A percentile compares a stretch with the other conserved stretches of the same genome.
phyloP scores from a whole-genome alignment of 179 eudicot species.

The Spinacia oleracea region DNA sequence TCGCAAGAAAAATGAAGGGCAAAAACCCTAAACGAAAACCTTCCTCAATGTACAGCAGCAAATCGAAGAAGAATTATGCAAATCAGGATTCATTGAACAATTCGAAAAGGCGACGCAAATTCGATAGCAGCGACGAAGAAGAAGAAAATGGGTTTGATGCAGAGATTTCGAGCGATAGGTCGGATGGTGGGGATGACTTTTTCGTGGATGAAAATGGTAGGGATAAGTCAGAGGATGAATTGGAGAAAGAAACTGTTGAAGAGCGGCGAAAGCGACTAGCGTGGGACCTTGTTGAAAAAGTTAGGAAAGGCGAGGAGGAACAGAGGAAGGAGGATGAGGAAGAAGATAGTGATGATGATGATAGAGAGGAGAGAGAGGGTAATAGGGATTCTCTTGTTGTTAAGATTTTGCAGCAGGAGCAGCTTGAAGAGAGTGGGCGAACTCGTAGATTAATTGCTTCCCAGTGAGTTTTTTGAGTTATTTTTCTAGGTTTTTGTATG shows the following conservation, averaged over 20 bases:
- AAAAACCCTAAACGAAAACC: not conserved
- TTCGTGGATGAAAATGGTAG: constrained; percentile 27
- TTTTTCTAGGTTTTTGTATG: not conserved
- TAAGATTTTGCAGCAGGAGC: constrained; percentile 64
- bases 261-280: constrained; percentile 67
- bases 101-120: too few species aligned
- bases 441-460: constrained; percentile 65
- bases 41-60: too few species aligned
- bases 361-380: constrained; percentile 41
- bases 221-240: constrained; percentile 24
- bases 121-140: too few species aligned
- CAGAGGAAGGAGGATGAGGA: constrained; percentile 39
- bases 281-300: constrained; percentile 40
- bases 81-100: too few species aligned
- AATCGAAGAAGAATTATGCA: too few species aligned
- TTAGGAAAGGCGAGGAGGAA: constrained; percentile 39
- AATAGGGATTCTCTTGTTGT: constrained; percentile 67
- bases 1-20: not conserved
- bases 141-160: too few species aligned
- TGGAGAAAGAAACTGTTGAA: constrained; percentile 64
- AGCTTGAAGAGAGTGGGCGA: constrained; percentile 86
- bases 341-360: constrained; percentile 30
- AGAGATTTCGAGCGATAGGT: too few species aligned
- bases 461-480: constrained; percentile 38
- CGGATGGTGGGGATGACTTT: constrained; percentile 26